These are phyloP conservation scores for Fusarium sp. DNA, from an alignment of 2,329 filamentous ascomycete species.

Conservation along the genomic window DNA sequence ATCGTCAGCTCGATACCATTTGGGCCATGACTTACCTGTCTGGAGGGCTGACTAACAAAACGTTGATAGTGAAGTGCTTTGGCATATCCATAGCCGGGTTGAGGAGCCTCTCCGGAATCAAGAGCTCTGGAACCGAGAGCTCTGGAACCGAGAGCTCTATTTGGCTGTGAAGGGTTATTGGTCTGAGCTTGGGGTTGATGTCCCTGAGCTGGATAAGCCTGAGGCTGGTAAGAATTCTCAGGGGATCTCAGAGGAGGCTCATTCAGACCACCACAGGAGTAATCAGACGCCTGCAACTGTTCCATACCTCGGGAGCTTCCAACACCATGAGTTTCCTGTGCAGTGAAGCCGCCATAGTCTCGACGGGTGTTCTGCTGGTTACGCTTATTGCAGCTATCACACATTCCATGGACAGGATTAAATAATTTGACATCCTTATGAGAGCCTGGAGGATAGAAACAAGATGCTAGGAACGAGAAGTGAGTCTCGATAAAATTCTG, in stretches of 20 bases:
- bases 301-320: not conserved
- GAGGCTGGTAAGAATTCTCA: not conserved
- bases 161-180: not conserved
- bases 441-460: not conserved
- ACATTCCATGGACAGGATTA: not conserved
- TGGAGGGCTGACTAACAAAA: not conserved
- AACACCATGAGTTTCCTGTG: not conserved
- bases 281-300: not conserved
- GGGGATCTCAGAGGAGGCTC: not conserved
- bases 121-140: not conserved
- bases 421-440: not conserved
- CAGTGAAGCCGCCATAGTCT: conserved; percentile 3
- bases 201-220: not conserved
- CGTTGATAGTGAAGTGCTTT: not conserved
- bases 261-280: not conserved
- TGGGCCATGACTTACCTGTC: conserved; percentile 6
- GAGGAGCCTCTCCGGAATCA: not conserved
- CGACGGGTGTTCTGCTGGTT: not conserved
- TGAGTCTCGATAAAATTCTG: not conserved
- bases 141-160: not conserved
- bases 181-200: not conserved
- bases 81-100: not conserved
- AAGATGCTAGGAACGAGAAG: conserved; percentile 3
- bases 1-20: conserved; percentile 10
- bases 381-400: not conserved